phyloP scores from a whole-genome alignment of 768 basidiomycete genomes.

The Albatrellus ellisii region DNA sequence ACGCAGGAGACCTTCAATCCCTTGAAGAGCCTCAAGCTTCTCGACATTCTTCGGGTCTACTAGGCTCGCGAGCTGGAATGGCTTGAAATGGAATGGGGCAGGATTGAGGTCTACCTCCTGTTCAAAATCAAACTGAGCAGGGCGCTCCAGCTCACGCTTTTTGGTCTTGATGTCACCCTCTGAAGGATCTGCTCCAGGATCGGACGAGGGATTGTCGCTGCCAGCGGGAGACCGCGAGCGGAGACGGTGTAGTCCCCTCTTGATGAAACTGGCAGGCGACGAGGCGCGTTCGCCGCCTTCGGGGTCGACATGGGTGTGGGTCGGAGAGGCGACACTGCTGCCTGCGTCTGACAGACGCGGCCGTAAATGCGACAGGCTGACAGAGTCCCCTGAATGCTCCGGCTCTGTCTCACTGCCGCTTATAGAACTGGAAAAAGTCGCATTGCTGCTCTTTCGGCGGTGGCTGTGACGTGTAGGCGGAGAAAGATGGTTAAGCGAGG shows the following conservation, averaged over 20 bases:
- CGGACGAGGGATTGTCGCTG: slow-evolving; percentile 1
- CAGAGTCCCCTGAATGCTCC: slow-evolving; percentile 13
- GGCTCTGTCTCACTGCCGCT: slow-evolving; percentile 31
- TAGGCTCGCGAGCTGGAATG: slow-evolving; percentile 66
- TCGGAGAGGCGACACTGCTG: slow-evolving; percentile 23
- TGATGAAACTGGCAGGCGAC: slow-evolving; percentile 13
- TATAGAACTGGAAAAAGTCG: slow-evolving; percentile 35
- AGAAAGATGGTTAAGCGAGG: slow-evolving; percentile 37
- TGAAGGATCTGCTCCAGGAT: slow-evolving; percentile 1
- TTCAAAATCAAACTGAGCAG: slow-evolving; percentile 17
- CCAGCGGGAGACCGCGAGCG: slow-evolving; percentile 12
- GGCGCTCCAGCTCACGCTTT: slow-evolving; percentile 12
- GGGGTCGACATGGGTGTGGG: slow-evolving; percentile 27
- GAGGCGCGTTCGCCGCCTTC: slow-evolving; percentile 19
- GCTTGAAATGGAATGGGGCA: slow-evolving; percentile 61
- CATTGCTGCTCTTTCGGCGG: slow-evolving; percentile 41
- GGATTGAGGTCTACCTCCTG: slow-evolving; percentile 43
- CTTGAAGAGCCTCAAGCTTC: slow-evolving; percentile 55
- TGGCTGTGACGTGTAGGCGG: slow-evolving; percentile 27
- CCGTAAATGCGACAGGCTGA: slow-evolving; percentile 11
- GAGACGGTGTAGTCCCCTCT: slow-evolving; percentile 5
- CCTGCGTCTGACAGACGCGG: slow-evolving; percentile 22
- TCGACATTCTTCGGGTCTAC: slow-evolving; percentile 83
- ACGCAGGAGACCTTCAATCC: slow-evolving; percentile 45
- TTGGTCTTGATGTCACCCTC: slow-evolving; percentile 16